phyloP scores from a whole-genome alignment of 805 yeast genomes.

The Blastobotrys attinorum region DNA sequence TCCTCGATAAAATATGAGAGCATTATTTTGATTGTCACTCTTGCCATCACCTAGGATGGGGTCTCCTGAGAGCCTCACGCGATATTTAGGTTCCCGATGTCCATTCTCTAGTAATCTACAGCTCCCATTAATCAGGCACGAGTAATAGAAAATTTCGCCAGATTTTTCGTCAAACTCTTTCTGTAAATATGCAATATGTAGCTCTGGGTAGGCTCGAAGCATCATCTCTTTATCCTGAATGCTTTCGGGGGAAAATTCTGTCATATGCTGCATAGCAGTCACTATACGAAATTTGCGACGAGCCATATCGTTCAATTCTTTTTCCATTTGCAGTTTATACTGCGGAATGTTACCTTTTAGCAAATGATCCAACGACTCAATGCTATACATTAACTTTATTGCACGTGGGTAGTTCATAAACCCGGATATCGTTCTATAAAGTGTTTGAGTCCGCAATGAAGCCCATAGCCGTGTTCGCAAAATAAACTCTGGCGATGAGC shows the following conservation, averaged over 20 bases:
- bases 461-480: constrained; percentile 98
- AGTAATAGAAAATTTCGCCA: constrained; percentile 44
- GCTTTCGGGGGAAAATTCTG: constrained; percentile 67
- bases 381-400: constrained; percentile 83
- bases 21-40: constrained; percentile 89
- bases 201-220: constrained; percentile 76
- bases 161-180: constrained; percentile 35
- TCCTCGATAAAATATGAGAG: constrained; percentile 81
- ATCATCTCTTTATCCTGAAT: constrained; percentile 73
- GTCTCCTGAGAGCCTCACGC: constrained; percentile 79
- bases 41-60: constrained; percentile 96
- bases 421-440: constrained; percentile 95
- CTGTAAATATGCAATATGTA: constrained; percentile 46
- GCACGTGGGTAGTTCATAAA: constrained; percentile 98
- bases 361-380: constrained; percentile 72
- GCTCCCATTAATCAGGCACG: constrained; percentile 61
- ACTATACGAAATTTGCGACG: constrained; percentile 72
- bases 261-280: constrained; percentile 78
- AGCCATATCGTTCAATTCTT: constrained; percentile 51
- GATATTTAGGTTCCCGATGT: constrained; percentile 51
- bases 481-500: constrained; percentile 95
- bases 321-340: background rate
- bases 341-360: constrained; percentile 22
- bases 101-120: constrained; percentile 50
- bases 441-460: constrained; percentile 90